Conservation (phyloP, 805 yeast species). For the Ogataea pignaliae region DNA sequence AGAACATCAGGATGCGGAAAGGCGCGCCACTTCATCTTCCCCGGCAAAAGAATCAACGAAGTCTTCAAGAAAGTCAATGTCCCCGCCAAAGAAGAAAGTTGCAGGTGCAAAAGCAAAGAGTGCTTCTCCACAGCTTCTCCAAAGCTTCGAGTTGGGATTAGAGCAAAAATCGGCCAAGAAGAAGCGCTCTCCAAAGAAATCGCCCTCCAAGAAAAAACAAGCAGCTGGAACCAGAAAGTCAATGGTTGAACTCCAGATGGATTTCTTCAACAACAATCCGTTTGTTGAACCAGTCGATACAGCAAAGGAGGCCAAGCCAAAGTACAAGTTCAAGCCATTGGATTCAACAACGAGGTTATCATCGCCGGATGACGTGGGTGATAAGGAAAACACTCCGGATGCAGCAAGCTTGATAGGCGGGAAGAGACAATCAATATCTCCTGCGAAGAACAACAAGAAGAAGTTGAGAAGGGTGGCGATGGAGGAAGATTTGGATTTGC, state of each 20-base stretch:
- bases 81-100: too few species aligned
- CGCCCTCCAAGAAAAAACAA: slow-evolving; percentile 6
- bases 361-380: background rate
- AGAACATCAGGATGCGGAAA: too few species aligned
- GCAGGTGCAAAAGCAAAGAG: too few species aligned
- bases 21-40: too few species aligned
- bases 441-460: slow-evolving; percentile 12
- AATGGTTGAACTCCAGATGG: slow-evolving; percentile 8
- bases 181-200: slow-evolving; percentile 8
- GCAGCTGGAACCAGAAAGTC: slow-evolving; percentile 4
- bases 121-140: too few species aligned
- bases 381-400: slow-evolving; percentile 5
- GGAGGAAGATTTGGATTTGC: slow-evolving; percentile 14
- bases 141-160: too few species aligned
- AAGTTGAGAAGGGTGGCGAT: slow-evolving; percentile 16
- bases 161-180: slow-evolving; percentile 4
- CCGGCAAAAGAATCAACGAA: background rate
- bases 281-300: background rate
- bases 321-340: slow-evolving; percentile 1
- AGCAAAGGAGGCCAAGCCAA: background rate
- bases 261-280: slow-evolving; percentile 9
- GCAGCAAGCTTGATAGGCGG: background rate
- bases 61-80: too few species aligned
- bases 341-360: background rate
- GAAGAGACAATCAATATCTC: slow-evolving; percentile 15